These are phyloP conservation scores for Schizochytrium sp. DNA, from an alignment of 108 stramenopile genomes.

Conservation along the genomic window DNA sequence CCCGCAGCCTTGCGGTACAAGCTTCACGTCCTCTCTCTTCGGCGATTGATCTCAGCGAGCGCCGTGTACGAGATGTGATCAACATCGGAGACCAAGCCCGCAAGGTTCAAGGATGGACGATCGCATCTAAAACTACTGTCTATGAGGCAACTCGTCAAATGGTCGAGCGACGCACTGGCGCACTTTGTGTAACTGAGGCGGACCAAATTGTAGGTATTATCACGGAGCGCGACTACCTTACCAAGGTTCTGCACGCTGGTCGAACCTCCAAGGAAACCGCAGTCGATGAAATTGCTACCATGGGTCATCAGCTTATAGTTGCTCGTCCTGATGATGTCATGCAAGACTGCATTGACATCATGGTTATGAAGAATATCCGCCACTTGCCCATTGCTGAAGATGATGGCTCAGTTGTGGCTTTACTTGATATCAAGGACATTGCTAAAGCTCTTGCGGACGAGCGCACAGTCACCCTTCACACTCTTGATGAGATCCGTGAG, in stretches of 20 bases:
- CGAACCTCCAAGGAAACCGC: conserved; percentile 6
- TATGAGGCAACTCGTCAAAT: conserved; percentile 30
- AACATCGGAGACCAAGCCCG: conserved; percentile 34
- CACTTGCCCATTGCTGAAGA: conserved; percentile 33
- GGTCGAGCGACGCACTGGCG: conserved; percentile 57
- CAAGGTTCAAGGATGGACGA: not conserved
- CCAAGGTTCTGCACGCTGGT: conserved; percentile 40
- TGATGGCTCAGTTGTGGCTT: not conserved
- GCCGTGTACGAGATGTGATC: conserved; percentile 55
- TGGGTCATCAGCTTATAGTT: conserved; percentile 32
- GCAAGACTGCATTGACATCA: conserved; percentile 60
- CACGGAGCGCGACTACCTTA: conserved; percentile 61
- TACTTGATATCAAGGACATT: conserved; percentile 48
- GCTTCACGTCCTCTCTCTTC: no score
- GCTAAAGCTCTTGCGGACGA: conserved; percentile 58
- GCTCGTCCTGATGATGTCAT: conserved; percentile 21
- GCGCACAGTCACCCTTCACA: conserved; percentile 35
- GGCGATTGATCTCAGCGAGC: conserved; percentile 1
- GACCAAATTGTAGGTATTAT: conserved; percentile 48
- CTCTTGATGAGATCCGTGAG: conserved; percentile 51
- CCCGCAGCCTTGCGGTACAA: no score
- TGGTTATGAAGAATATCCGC: conserved; percentile 59
- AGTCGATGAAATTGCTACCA: conserved; percentile 51
- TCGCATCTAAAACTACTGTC: conserved; percentile 17
- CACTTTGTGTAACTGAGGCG: conserved; percentile 32